phyloP scores from a whole-genome alignment of 2,329 filamentous ascomycete species.

The Didymella arachidicola region DNA sequence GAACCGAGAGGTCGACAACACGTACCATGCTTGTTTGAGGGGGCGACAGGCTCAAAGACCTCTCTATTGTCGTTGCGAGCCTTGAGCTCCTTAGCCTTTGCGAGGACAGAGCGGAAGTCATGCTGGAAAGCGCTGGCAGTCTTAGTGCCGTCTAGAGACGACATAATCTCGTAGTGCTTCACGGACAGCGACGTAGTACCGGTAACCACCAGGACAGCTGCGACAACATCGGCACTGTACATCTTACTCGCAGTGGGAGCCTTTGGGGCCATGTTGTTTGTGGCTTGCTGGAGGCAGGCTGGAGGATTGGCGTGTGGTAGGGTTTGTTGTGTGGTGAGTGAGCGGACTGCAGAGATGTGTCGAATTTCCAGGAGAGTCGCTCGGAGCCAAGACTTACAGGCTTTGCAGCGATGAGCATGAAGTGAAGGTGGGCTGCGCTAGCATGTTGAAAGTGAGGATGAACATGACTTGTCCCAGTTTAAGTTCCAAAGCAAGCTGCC shows the following conservation, averaged over 20 bases:
- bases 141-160: slow-evolving; percentile 27
- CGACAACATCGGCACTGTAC: slow-evolving; percentile 26
- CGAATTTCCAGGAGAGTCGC: background rate
- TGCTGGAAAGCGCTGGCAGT: slow-evolving; percentile 32
- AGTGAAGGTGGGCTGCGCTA: slow-evolving; percentile 14
- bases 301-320: background rate
- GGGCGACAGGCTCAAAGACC: slow-evolving; percentile 26
- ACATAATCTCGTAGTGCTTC: slow-evolving; percentile 32
- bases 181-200: slow-evolving; percentile 24
- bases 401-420: background rate
- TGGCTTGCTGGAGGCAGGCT: background rate
- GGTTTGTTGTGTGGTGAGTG: background rate
- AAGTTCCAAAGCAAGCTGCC: background rate
- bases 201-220: slow-evolving; percentile 25
- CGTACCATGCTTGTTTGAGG: slow-evolving; percentile 33
- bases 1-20: background rate
- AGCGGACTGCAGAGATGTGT: background rate
- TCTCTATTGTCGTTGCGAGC: slow-evolving; percentile 24
- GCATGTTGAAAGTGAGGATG: background rate
- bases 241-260: slow-evolving; percentile 9
- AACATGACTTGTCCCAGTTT: background rate
- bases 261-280: slow-evolving; percentile 8
- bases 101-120: slow-evolving; percentile 25
- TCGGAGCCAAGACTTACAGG: background rate
- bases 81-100: slow-evolving; percentile 31